These are phyloP conservation scores for Vaccinium macrocarpon DNA, from an alignment of 148 eudicot genomes.

Conservation along the genomic window DNA sequence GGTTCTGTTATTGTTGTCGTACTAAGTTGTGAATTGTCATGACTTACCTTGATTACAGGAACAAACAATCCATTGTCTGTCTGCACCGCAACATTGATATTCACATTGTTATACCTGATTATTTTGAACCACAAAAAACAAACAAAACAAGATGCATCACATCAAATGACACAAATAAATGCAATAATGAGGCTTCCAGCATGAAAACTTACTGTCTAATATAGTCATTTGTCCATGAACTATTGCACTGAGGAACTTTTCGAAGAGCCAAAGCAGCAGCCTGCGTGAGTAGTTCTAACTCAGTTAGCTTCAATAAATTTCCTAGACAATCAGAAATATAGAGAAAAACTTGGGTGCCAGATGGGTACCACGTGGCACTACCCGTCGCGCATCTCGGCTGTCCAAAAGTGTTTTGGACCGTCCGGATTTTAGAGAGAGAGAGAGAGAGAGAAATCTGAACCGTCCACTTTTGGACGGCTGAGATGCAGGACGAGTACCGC, in stretches of 20 bases:
- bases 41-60: constrained; percentile 79
- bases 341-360: too few relatives aligned
- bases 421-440: too few relatives aligned
- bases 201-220: constrained; percentile 77
- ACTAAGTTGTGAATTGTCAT: background rate
- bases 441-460: too few relatives aligned
- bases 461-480: too few relatives aligned
- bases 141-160: background rate
- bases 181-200: background rate
- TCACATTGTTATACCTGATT: constrained; percentile 76
- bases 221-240: constrained; percentile 92
- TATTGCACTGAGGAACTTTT: constrained; percentile 92
- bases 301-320: background rate
- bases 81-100: constrained; percentile 94
- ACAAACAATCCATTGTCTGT: constrained; percentile 92
- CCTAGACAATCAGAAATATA: background rate
- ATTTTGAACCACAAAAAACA: background rate
- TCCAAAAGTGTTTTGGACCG: too few relatives aligned
- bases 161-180: background rate
- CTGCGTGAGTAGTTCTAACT: constrained; percentile 31
- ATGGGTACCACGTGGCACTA: too few relatives aligned
- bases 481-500: too few relatives aligned
- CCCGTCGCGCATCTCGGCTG: too few relatives aligned
- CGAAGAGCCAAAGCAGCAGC: constrained; percentile 97
- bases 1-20: too few relatives aligned